Evolutionary conservation across 1,139 yeast genomes (phyloP).

Genomic region (Yamadazyma oceani): DNA sequence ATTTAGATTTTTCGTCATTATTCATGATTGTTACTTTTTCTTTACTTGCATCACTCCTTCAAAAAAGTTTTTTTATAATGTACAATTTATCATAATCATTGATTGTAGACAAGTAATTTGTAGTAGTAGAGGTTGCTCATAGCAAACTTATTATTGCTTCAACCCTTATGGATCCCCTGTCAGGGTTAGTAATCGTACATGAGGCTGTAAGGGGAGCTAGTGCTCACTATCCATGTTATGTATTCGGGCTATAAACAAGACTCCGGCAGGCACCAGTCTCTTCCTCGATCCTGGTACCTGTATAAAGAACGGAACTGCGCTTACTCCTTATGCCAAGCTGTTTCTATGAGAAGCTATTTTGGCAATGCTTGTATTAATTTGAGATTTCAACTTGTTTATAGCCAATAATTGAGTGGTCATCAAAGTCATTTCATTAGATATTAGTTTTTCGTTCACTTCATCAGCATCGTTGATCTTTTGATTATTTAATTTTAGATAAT

Average conservation of each 20-base stretch:
- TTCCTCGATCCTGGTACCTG: no score
- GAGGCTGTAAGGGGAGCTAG: no score
- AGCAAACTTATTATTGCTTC: no score
- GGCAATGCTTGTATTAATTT: constrained; percentile 18
- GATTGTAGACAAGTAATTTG: no score
- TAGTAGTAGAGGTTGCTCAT: no score
- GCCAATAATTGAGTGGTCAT: constrained; percentile 29
- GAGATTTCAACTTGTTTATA: constrained; percentile 24
- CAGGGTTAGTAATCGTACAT: no score
- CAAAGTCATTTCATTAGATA: constrained; percentile 28
- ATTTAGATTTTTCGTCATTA: constrained; percentile 1
- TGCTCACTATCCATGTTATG: no score
- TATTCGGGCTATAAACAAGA: no score
- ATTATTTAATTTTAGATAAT: constrained; percentile 11
- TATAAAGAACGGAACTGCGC: no score
- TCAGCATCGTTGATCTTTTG: background rate
- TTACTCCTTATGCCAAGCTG: background rate
- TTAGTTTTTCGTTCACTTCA: constrained; percentile 14
- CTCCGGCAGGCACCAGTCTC: no score
- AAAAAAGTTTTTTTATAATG: constrained; percentile 1
- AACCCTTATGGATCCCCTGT: no score
- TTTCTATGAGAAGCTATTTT: background rate
- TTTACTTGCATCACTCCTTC: constrained; percentile 2
- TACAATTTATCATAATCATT: constrained; percentile 1
- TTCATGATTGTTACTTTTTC: background rate